Evolutionary conservation across 495 filamentous ascomycete genomes (phyloP).

Genomic region (Glutinoglossum americanum): DNA sequence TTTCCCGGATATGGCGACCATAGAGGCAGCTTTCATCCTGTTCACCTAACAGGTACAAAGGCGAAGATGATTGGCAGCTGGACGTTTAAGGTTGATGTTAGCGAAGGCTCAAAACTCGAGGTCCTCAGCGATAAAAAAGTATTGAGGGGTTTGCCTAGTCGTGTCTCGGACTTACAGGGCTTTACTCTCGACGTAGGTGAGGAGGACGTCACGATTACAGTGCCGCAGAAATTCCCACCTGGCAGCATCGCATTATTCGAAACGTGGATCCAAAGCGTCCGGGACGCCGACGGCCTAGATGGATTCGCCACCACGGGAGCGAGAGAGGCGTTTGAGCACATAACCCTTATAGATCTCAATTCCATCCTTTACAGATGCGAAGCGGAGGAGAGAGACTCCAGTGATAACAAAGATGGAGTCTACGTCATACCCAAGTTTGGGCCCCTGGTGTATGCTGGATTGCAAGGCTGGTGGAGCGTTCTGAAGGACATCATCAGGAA

Average conservation of each 20-base stretch:
- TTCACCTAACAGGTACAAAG: constrained; percentile 47
- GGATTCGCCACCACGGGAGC: constrained; percentile 65
- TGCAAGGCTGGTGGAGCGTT: constrained; percentile 97
- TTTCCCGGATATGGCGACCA: constrained; percentile 73
- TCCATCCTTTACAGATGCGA: constrained; percentile 83
- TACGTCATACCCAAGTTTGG: constrained; percentile 74
- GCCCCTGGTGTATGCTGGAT: constrained; percentile 75
- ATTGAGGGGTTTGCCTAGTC: constrained; percentile 62
- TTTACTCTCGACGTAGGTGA: constrained; percentile 42
- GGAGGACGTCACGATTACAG: constrained; percentile 53
- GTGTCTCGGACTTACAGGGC: constrained; percentile 48
- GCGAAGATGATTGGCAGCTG: constrained; percentile 73
- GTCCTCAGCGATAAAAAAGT: constrained; percentile 44
- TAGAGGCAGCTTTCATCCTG: constrained; percentile 52
- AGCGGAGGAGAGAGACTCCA: constrained; percentile 70
- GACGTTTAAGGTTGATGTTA: constrained; percentile 62
- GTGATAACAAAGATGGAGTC: constrained; percentile 57
- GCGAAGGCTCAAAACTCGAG: constrained; percentile 37
- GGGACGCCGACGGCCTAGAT: constrained; percentile 61
- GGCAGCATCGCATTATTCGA: constrained; percentile 90
- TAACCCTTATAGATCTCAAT: constrained; percentile 67
- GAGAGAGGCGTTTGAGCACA: constrained; percentile 50
- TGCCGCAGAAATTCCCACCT: constrained; percentile 66
- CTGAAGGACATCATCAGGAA: constrained; percentile 65
- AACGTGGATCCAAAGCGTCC: constrained; percentile 74